Conservation (phyloP, 169 alveolate genomes). For the Plasmodium cynomolgi region DNA sequence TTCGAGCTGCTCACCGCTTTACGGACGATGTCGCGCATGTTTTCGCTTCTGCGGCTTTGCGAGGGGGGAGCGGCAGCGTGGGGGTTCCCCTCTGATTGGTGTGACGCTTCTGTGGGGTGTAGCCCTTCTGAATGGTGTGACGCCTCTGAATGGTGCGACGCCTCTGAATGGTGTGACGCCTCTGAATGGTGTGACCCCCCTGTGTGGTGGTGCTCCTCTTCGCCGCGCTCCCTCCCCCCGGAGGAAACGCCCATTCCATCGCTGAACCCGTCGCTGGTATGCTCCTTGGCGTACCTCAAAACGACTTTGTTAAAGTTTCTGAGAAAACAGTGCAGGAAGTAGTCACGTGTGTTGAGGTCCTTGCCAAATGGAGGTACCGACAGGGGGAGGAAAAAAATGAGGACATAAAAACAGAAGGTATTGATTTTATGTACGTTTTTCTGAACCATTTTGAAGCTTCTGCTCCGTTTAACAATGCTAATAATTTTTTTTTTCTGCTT, state of each 20-base stretch:
- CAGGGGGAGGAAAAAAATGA: conserved; percentile 13
- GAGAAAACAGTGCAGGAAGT: conserved; percentile 9
- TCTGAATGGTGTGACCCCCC: not conserved
- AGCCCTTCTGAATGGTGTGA: not conserved
- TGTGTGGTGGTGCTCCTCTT: too few relatives aligned
- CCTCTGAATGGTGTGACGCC: not conserved
- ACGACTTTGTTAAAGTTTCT: conserved; percentile 34
- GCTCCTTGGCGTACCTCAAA: conserved; percentile 29
- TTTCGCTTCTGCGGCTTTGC: not conserved
- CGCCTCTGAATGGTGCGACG: not conserved
- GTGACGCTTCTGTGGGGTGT: not conserved
- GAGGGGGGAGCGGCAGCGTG: not conserved
- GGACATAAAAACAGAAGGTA: conserved; percentile 35
- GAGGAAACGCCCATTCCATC: not conserved
- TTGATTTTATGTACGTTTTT: conserved; percentile 24
- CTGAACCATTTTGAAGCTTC: conserved; percentile 17
- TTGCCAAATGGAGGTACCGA: conserved; percentile 60
- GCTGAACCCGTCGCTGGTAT: not conserved
- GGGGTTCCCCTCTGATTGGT: not conserved
- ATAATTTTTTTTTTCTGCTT: conserved; percentile 30
- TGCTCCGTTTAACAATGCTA: conserved; percentile 18
- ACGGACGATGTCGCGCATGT: conserved; percentile 1
- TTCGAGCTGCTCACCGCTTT: not conserved
- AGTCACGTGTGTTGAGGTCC: not conserved
- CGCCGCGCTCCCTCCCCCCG: not conserved